Evolutionary conservation across 371 early-diverging fungal species (phyloP).

Genomic region (Paraphysoderma sedebokerense): DNA sequence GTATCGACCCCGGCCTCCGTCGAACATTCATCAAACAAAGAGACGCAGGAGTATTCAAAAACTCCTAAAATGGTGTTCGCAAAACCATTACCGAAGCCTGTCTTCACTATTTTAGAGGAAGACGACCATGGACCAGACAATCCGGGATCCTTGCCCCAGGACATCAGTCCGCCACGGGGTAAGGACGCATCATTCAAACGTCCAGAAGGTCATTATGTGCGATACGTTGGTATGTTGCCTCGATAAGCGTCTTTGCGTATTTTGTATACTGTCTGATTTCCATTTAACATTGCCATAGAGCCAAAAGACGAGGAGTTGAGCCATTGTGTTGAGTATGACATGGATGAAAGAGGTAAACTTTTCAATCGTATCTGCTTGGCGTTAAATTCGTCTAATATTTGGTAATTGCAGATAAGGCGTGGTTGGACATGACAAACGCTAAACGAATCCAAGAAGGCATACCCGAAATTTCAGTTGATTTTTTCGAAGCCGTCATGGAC

Average conservation of each 20-base stretch:
- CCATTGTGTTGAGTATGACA: constrained; percentile 79
- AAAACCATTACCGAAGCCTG: constrained; percentile 5
- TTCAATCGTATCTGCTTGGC: neutral
- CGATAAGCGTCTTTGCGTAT: neutral
- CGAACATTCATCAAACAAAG: too few species aligned
- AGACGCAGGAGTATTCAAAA: too few species aligned
- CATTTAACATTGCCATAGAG: too few species aligned
- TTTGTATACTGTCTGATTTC: neutral
- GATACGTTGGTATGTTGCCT: constrained; percentile 1
- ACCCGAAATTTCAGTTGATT: constrained; percentile 26
- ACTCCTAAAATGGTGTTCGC: too few species aligned
- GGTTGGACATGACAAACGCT: constrained; percentile 53
- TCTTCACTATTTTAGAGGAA: neutral
- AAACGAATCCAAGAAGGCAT: constrained; percentile 36
- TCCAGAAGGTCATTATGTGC: constrained; percentile 38
- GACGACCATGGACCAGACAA: neutral
- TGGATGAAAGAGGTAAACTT: constrained; percentile 53
- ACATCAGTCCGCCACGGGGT: constrained; percentile 1
- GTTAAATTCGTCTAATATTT: neutral
- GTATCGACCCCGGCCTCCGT: too few species aligned
- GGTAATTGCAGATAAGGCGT: constrained; percentile 32
- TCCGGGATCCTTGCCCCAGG: constrained; percentile 8
- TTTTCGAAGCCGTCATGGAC: constrained; percentile 84
- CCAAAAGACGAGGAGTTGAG: constrained; percentile 66
- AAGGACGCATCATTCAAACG: constrained; percentile 10